These are phyloP conservation scores for Penicillium sumatraense DNA, from an alignment of 2,329 filamentous ascomycete species.

Conservation along the genomic window DNA sequence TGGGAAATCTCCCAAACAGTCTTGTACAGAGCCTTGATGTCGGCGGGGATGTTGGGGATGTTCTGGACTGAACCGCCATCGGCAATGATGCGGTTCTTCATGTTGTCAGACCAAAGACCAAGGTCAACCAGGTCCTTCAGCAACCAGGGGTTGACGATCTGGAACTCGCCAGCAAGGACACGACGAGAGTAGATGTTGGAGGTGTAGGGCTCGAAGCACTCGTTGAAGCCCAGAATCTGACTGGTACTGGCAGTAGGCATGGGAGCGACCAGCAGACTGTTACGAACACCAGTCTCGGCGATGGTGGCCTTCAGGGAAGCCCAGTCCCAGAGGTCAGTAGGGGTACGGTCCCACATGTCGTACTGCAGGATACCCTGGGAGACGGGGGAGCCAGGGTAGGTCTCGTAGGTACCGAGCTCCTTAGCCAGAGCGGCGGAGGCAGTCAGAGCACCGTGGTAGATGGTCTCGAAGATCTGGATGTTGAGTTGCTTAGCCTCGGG, in stretches of 20 bases:
- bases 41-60: slow-evolving; percentile 92
- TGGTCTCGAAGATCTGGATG: slow-evolving; percentile 98
- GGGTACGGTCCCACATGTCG: slow-evolving; percentile 97
- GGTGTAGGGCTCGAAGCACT: slow-evolving; percentile 99
- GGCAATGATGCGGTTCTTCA: slow-evolving; percentile 99
- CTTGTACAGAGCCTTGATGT: slow-evolving; percentile 98
- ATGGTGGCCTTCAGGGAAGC: slow-evolving; percentile 84
- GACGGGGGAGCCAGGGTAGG: slow-evolving; percentile 90
- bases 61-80: slow-evolving; percentile 95
- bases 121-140: slow-evolving; percentile 98
- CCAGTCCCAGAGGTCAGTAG: slow-evolving; percentile 97
- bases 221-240: slow-evolving; percentile 98
- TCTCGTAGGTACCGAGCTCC: slow-evolving; percentile 80
- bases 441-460: slow-evolving; percentile 94
- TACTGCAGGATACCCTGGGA: slow-evolving; percentile 97
- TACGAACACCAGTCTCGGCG: slow-evolving; percentile 89
- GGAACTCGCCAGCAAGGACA: slow-evolving; percentile 97
- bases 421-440: slow-evolving; percentile 86
- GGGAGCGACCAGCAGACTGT: slow-evolving; percentile 91
- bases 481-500: slow-evolving; percentile 92
- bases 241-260: slow-evolving; percentile 98
- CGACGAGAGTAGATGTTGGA: slow-evolving; percentile 99
- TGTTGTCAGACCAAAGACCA: slow-evolving; percentile 97
- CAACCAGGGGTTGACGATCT: slow-evolving; percentile 98
- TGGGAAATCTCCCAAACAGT: slow-evolving; percentile 99